Conservation (phyloP, 495 filamentous ascomycete species). For the Aspergillus nanangensis region DNA sequence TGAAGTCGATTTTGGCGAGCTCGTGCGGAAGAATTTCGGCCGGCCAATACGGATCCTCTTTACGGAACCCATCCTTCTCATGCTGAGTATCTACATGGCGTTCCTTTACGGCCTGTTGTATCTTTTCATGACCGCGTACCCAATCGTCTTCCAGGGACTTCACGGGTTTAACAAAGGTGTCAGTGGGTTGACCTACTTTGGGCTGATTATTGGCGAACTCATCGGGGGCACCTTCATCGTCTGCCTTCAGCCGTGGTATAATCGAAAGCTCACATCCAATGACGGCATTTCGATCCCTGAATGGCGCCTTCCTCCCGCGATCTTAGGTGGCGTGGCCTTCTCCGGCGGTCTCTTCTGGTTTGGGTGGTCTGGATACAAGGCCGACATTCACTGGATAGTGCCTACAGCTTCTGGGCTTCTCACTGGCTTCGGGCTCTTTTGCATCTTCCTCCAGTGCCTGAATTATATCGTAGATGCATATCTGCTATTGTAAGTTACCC, state of each 20-base stretch:
- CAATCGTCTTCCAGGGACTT: conserved; percentile 70
- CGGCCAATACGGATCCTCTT: conserved; percentile 76
- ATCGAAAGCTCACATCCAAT: conserved; percentile 67
- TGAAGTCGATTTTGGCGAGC: conserved; percentile 73
- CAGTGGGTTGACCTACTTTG: conserved; percentile 72
- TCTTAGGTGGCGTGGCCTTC: conserved; percentile 72
- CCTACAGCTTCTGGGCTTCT: conserved; percentile 67
- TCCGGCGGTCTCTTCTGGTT: conserved; percentile 80
- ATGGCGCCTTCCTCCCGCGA: conserved; percentile 78
- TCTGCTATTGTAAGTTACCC: conserved; percentile 69
- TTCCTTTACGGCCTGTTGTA: conserved; percentile 82
- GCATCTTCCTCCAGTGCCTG: conserved; percentile 76
- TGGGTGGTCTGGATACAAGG: conserved; percentile 68
- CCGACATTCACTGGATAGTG: conserved; percentile 73
- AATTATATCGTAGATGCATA: conserved; percentile 89
- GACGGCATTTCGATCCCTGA: conserved; percentile 72
- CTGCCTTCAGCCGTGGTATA: conserved; percentile 57
- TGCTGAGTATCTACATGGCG: conserved; percentile 74
- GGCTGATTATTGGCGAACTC: conserved; percentile 72
- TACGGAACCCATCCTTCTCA: conserved; percentile 72
- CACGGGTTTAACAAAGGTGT: conserved; percentile 64
- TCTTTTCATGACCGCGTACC: conserved; percentile 76
- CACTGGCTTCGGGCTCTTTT: conserved; percentile 61
- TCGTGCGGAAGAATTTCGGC: conserved; percentile 78
- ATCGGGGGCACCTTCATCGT: conserved; percentile 62